Conservation (phyloP, 495 filamentous ascomycete species). For the Penicillium psychrofluorescens region DNA sequence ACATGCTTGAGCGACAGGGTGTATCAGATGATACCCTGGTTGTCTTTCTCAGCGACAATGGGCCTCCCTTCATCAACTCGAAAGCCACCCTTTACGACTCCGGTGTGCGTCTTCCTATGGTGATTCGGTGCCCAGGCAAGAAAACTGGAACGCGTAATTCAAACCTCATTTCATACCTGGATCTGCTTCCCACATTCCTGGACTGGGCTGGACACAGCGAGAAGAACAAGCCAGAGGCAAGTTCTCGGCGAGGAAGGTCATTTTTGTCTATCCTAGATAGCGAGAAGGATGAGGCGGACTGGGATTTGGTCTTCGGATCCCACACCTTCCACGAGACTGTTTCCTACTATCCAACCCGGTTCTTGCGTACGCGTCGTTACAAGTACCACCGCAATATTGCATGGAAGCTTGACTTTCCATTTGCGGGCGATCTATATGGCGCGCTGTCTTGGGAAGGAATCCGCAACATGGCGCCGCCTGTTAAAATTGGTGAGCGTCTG, state of each 20-base stretch:
- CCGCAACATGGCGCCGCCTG: conserved; percentile 9
- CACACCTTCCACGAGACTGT: conserved; percentile 40
- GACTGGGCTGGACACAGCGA: conserved; percentile 19
- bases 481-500: conserved; percentile 26
- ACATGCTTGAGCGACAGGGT: conserved; percentile 18
- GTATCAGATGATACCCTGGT: conserved; percentile 28
- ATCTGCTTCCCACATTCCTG: conserved; percentile 35
- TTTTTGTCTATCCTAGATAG: conserved; percentile 6
- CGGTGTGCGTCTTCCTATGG: conserved; percentile 29
- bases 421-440: conserved; percentile 35
- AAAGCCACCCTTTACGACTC: conserved; percentile 39
- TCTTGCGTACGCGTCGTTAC: conserved; percentile 23
- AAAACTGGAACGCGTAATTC: conserved; percentile 16
- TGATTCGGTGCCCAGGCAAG: conserved; percentile 10
- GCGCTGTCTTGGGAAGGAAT: conserved; percentile 31
- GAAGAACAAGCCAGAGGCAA: not conserved
- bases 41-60: conserved; percentile 38
- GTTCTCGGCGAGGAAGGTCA: not conserved
- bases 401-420: conserved; percentile 35
- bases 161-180: conserved; percentile 34
- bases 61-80: conserved; percentile 36
- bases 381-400: conserved; percentile 41
- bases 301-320: conserved; percentile 24
- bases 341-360: conserved; percentile 37
- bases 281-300: no score